Conservation (phyloP, 768 basidiomycete species). For the Termitomyces titanicus region DNA sequence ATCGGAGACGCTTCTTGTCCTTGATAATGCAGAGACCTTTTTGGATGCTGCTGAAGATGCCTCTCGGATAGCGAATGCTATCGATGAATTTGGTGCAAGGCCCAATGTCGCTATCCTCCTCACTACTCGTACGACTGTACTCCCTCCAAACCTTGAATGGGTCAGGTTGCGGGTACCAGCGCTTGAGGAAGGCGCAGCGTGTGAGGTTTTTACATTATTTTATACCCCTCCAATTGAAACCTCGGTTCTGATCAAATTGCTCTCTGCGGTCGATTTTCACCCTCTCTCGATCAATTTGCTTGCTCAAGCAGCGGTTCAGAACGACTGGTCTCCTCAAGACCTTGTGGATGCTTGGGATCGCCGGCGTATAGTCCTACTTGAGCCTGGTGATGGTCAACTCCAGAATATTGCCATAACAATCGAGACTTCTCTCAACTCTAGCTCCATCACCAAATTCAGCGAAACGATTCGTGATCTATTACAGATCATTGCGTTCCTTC, state of each 20-base stretch:
- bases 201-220: conserved; percentile 3
- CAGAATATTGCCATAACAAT: conserved; percentile 10
- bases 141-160: conserved; percentile 8
- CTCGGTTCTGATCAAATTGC: background rate
- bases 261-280: conserved; percentile 11
- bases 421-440: conserved; percentile 9
- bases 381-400: conserved; percentile 5
- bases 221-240: background rate
- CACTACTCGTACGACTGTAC: conserved; percentile 6
- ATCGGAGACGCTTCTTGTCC: conserved; percentile 6
- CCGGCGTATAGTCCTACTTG: background rate
- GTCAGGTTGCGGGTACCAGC: conserved; percentile 1
- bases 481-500: conserved; percentile 11
- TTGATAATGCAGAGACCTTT: conserved; percentile 15
- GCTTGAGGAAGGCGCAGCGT: conserved; percentile 7
- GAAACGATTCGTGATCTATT: background rate
- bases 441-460: conserved; percentile 2
- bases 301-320: conserved; percentile 13
- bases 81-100: conserved; percentile 9
- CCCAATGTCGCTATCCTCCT: conserved; percentile 9
- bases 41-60: conserved; percentile 9
- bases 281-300: conserved; percentile 15
- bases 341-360: conserved; percentile 5
- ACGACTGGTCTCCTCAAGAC: conserved; percentile 9
- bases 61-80: conserved; percentile 2